These are phyloP conservation scores for Colletotrichum zoysiae DNA, from an alignment of 2,329 filamentous ascomycete genomes.

Conservation along the genomic window DNA sequence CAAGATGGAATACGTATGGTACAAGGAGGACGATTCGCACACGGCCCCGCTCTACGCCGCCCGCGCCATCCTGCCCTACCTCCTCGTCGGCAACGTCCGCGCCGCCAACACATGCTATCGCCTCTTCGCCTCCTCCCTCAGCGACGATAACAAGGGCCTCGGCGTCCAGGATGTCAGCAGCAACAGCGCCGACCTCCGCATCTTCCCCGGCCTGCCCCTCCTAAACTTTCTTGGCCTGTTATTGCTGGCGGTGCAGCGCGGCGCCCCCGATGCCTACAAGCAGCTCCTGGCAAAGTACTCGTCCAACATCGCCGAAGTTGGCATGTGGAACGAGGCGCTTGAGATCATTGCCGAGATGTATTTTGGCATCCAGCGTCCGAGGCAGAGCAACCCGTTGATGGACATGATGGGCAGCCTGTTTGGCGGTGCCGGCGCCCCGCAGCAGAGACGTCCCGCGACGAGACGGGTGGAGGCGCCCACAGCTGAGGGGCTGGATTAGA, in stretches of 20 bases:
- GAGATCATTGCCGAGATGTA: constrained; percentile 96
- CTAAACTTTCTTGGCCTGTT: constrained; percentile 93
- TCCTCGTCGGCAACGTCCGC: constrained; percentile 89
- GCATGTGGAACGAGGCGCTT: constrained; percentile 83
- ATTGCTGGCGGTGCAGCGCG: constrained; percentile 85
- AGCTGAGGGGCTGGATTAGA: constrained; percentile 71
- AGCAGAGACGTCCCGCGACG: constrained; percentile 57
- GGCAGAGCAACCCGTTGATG: constrained; percentile 91
- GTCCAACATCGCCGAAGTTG: constrained; percentile 80
- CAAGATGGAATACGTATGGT: constrained; percentile 93
- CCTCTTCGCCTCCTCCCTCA: constrained; percentile 62
- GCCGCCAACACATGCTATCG: constrained; percentile 87
- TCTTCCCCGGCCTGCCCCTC: constrained; percentile 93
- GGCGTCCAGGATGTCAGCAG: constrained; percentile 85
- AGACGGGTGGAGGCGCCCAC: constrained; percentile 63
- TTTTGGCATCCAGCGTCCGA: constrained; percentile 89
- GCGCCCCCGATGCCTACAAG: constrained; percentile 81
- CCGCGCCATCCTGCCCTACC: constrained; percentile 89
- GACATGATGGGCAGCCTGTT: constrained; percentile 99
- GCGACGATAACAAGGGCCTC: constrained; percentile 64
- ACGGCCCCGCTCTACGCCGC: constrained; percentile 88
- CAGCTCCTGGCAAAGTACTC: constrained; percentile 87
- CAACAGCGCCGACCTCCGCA: constrained; percentile 76
- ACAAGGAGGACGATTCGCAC: constrained; percentile 87
- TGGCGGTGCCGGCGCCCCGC: constrained; percentile 71